Conservation (phyloP, 768 basidiomycete species). For the Mycena venus region DNA sequence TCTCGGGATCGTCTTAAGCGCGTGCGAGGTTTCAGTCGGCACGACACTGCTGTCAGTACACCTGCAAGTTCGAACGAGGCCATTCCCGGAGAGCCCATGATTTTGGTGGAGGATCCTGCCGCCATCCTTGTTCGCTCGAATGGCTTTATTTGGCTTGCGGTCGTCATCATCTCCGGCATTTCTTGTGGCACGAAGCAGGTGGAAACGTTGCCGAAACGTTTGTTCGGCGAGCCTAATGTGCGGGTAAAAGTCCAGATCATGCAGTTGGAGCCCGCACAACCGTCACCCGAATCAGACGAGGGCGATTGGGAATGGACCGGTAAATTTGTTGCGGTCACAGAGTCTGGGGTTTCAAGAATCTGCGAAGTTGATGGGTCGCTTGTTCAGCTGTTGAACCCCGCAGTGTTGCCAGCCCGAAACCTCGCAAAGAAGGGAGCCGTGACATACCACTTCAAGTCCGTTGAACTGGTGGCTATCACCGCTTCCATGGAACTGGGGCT, state of each 20-base stretch:
- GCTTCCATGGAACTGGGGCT: neutral
- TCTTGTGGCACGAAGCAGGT: neutral
- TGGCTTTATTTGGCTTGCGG: neutral
- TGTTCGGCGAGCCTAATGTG: neutral
- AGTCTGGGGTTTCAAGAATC: neutral
- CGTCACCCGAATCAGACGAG: neutral
- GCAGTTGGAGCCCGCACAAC: neutral
- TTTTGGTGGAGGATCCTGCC: neutral
- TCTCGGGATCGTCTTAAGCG: conserved; percentile 9
- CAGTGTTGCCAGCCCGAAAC: neutral
- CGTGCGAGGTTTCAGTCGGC: neutral
- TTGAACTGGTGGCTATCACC: neutral
- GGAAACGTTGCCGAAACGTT: neutral
- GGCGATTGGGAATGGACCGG: conserved; percentile 1
- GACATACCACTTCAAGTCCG: conserved; percentile 4
- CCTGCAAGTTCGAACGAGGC: neutral
- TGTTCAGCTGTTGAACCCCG: neutral
- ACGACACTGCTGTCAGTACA: neutral
- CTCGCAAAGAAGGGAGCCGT: neutral
- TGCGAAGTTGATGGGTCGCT: neutral
- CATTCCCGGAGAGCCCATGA: neutral
- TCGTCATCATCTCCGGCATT: neutral
- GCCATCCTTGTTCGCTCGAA: neutral
- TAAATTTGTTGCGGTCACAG: neutral
- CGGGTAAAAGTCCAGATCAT: neutral